Evolutionary conservation across 495 filamentous ascomycete genomes (phyloP), one percentile per base, ranked within the genome.

Genomic region (Cenococcum geophilum): DNA sequence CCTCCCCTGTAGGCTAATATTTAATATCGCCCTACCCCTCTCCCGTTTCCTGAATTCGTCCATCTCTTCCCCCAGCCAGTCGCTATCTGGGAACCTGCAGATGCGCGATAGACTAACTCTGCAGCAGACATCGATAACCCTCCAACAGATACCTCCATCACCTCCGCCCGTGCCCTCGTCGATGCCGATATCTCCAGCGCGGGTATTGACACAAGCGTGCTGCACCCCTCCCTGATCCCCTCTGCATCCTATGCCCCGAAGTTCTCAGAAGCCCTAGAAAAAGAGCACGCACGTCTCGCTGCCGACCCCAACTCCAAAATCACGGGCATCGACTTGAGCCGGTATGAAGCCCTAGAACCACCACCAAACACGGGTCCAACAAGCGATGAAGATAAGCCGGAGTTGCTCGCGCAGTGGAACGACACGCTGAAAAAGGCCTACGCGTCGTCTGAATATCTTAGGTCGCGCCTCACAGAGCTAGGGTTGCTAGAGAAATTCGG

Each of bases 401-500:
- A 66, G 57, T n/a, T 59, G 25, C 53, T 68, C 8, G 62, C 69
- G 22, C 59, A 60, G 36, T 74, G 72, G 72, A n/a, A 62, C 52
- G 27, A 70, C 37, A 49, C 73, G 65, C 55, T 69, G 48, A 20
- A 59, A 66, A 72, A 74, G 45, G 82, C 89, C 48, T 89, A 90
- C 77, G 78, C 82, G 0, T 78, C 82, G 6, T 81, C 81, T 51
- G 77, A 80, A 0, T 89, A 95, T 73, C 76, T 96, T 12, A 70
- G 78, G 1, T 74, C 76, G 20, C 85, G 91, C 4, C 78, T 82
- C 25, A 76, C 83, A 27, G 87, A 95, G 69, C 80, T 96, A 21
- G 76, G 80, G 4, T 79, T 93, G 10, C 82, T 97, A 10, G 89
- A 92, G 66, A 78, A 79, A 61, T 84, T 83, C 75, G 92, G 91